Conservation (phyloP, 2,329 filamentous ascomycete genomes). For the Microsporum canis region DNA sequence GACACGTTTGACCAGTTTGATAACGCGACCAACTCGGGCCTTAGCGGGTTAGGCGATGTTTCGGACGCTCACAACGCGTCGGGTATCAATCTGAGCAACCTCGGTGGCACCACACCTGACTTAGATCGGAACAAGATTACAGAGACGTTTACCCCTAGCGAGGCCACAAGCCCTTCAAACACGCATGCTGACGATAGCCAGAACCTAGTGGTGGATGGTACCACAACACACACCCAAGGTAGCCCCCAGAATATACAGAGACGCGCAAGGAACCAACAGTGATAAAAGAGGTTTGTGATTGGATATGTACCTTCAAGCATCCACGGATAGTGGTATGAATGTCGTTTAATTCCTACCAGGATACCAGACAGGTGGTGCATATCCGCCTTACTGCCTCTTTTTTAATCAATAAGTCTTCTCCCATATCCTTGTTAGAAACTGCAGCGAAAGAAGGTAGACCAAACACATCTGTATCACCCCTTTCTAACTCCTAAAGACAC, state of each 20-base stretch:
- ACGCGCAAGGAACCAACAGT: neutral
- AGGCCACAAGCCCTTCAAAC: conserved; percentile 32
- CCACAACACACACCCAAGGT: conserved; percentile 2
- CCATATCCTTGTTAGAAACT: neutral
- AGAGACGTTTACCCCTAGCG: conserved; percentile 37
- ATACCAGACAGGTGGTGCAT: neutral
- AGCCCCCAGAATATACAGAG: neutral
- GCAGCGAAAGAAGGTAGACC: neutral
- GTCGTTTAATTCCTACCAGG: neutral
- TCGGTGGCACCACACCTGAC: conserved; percentile 14
- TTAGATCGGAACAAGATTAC: conserved; percentile 26
- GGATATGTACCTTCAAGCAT: neutral
- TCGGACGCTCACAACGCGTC: conserved; percentile 3
- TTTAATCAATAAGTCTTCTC: too few relatives aligned
- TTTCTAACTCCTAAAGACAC: neutral
- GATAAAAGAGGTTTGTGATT: neutral
- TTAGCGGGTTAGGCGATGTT: conserved; percentile 5
- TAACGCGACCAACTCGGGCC: neutral
- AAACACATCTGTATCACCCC: neutral
- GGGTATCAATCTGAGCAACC: conserved; percentile 3
- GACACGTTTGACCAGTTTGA: conserved; percentile 2
- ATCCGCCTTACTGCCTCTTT: neutral
- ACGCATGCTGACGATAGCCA: conserved; percentile 22
- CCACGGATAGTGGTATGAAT: too few relatives aligned
- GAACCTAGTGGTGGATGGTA: conserved; percentile 15